These are phyloP conservation scores for Daldinia grandis DNA, from an alignment of 495 filamentous ascomycete genomes.

Conservation along the genomic window DNA sequence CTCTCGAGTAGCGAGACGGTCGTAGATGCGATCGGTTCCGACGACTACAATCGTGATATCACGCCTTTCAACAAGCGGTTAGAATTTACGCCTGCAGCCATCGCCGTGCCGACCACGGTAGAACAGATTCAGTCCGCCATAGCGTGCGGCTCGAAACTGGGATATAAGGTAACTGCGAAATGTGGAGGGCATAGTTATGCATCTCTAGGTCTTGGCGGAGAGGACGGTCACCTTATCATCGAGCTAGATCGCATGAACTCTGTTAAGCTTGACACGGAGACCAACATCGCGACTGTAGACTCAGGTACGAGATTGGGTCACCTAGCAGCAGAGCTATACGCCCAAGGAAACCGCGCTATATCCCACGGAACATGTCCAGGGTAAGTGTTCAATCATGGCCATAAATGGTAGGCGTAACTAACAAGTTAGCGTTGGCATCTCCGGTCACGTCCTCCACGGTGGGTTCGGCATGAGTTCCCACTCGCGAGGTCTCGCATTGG, in stretches of 20 bases:
- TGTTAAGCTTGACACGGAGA: constrained; percentile 50
- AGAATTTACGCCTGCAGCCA: constrained; percentile 50
- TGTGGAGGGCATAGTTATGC: constrained; percentile 59
- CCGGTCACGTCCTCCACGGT: constrained; percentile 56
- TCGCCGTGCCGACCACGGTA: constrained; percentile 52
- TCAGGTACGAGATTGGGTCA: constrained; percentile 54
- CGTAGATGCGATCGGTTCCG: constrained; percentile 45
- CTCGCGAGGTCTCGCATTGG: constrained; percentile 54
- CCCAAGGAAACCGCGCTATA: constrained; percentile 54
- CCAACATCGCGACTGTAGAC: constrained; percentile 52
- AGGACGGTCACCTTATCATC: constrained; percentile 58
- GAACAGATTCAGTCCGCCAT: constrained; percentile 55
- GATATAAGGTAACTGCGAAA: constrained; percentile 55
- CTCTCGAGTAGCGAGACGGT: constrained; percentile 47
- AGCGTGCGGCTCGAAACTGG: constrained; percentile 51
- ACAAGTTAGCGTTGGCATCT: constrained; percentile 52
- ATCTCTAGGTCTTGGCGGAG: constrained; percentile 56
- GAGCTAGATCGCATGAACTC: constrained; percentile 55
- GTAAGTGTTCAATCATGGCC: constrained; percentile 42
- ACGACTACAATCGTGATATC: constrained; percentile 51
- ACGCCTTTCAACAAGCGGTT: constrained; percentile 54
- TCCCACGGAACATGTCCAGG: constrained; percentile 58
- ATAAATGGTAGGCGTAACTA: constrained; percentile 11
- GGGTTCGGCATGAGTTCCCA: constrained; percentile 59
- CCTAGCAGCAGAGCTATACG: constrained; percentile 49